Evolutionary conservation across 306 rosid species (phyloP).

Genomic region (Cotoneaster glaucophyllus): DNA sequence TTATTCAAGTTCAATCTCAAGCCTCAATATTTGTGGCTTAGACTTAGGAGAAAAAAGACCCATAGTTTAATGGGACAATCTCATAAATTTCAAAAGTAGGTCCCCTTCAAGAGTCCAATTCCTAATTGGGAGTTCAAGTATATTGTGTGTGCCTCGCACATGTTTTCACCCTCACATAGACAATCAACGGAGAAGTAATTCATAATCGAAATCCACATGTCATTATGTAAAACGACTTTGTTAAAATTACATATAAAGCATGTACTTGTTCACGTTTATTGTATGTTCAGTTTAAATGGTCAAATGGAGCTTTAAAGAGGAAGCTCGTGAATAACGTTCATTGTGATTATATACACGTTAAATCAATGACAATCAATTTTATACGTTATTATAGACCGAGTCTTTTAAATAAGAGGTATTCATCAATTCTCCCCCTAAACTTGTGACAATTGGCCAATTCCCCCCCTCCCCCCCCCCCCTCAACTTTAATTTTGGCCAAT

Average conservation of each 20-base stretch:
- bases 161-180: background rate
- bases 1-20: no score
- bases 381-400: background rate
- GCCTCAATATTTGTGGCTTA: no score
- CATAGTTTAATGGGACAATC: no score
- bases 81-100: no score
- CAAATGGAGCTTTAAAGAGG: background rate
- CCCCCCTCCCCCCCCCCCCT: no score
- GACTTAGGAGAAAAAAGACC: no score
- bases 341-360: background rate
- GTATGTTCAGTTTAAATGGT: background rate
- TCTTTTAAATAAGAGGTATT: no score
- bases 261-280: background rate
- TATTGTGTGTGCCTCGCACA: background rate
- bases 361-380: no score
- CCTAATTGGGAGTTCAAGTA: background rate
- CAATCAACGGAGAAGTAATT: background rate
- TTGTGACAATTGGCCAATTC: no score
- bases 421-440: no score
- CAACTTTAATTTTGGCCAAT: no score
- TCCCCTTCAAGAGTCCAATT: background rate
- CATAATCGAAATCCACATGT: background rate
- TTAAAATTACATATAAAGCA: background rate
- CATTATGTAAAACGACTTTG: background rate
- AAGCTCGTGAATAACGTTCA: background rate